Base-by-base conservation (phyloP, 2,329 filamentous ascomycete genomes). In the Chaetomiaceae sp. region DNA sequence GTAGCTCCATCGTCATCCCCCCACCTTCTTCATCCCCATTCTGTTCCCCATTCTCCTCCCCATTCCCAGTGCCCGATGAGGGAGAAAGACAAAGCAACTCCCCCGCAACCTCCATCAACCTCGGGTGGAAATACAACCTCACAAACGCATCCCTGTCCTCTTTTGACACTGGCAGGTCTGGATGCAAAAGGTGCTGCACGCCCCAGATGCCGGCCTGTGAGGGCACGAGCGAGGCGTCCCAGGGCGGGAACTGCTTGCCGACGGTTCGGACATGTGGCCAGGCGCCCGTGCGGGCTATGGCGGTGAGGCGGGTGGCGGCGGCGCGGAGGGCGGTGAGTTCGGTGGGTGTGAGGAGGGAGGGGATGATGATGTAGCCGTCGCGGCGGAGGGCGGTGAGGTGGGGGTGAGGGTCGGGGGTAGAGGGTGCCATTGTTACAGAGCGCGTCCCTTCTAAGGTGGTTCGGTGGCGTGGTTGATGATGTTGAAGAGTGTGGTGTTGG, bases 201-300 rank as follows among this genome's bases (percentile, higher is more conserved):
- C 89, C 90, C 91, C 90, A 95, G 69, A 95, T 95, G 19, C 73
- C 70, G 0, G 75, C 73, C 1, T 77, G 72, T 46, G 76, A 74
- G n/a, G 75, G 75, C 1, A 79, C 75, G 1, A 78, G 73, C 42
- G 78, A 76, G 20, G 75, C 75, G 4, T 80, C 75, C 90, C 90
- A 95, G 0, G 91, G 91, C 0, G 90, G 91, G 72, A 95, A 96
- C 71, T 95, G 90, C 70, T 95, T 95, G 50, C 88, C 88, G 2
- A 94, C 81, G 0, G 88, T 92, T 59, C 90, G 87, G 64, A 95
- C 84, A 70, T 87, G 80, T 3, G 88, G 88, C 90, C 90, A 96
- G 58, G 77, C 65, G 34, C 89, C 89, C n/a, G 74, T 62, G 58
- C 88, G 83, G 38, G 88, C 86, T 38, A 82, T 72, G 2, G 72